Evolutionary conservation across 495 filamentous ascomycete genomes (phyloP).

Genomic region (Podospora pseudoanserina): DNA sequence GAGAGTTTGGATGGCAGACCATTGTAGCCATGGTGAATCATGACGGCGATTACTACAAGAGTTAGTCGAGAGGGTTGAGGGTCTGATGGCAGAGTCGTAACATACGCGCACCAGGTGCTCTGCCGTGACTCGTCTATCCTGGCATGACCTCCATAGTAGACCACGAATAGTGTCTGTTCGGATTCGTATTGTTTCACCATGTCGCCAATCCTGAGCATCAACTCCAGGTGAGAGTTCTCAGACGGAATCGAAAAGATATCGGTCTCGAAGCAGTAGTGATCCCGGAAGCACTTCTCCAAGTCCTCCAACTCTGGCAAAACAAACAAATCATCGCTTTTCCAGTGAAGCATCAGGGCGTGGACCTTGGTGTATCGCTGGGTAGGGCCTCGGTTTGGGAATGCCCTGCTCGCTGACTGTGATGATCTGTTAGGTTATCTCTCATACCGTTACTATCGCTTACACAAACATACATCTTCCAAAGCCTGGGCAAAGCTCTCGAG

Average conservation of each 20-base stretch:
- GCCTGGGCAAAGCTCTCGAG: conserved; percentile 47
- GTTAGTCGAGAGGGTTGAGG: conserved; percentile 1
- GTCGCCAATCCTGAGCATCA: conserved; percentile 47
- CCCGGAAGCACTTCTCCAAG: conserved; percentile 46
- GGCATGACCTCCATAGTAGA: conserved; percentile 56
- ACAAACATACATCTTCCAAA: conserved; percentile 43
- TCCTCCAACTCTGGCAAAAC: conserved; percentile 50
- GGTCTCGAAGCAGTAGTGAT: conserved; percentile 47
- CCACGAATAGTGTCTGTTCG: conserved; percentile 46
- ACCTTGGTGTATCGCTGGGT: conserved; percentile 50
- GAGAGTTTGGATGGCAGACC: conserved; percentile 54
- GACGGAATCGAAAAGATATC: conserved; percentile 51
- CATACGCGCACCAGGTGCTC: conserved; percentile 52
- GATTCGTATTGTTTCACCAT: conserved; percentile 50
- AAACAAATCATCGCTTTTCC: conserved; percentile 53
- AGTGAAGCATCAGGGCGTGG: conserved; percentile 50
- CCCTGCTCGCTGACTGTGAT: conserved; percentile 45
- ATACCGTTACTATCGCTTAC: conserved; percentile 1
- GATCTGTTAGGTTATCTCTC: neutral
- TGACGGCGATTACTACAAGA: conserved; percentile 31
- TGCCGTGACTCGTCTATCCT: conserved; percentile 49
- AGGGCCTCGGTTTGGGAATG: conserved; percentile 46
- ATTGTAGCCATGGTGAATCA: conserved; percentile 47
- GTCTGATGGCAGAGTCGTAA: conserved; percentile 6
- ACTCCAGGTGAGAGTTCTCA: conserved; percentile 46